Evolutionary conservation across 306 rosid genomes (phyloP).

Genomic region (Cicer pinnatifidum): DNA sequence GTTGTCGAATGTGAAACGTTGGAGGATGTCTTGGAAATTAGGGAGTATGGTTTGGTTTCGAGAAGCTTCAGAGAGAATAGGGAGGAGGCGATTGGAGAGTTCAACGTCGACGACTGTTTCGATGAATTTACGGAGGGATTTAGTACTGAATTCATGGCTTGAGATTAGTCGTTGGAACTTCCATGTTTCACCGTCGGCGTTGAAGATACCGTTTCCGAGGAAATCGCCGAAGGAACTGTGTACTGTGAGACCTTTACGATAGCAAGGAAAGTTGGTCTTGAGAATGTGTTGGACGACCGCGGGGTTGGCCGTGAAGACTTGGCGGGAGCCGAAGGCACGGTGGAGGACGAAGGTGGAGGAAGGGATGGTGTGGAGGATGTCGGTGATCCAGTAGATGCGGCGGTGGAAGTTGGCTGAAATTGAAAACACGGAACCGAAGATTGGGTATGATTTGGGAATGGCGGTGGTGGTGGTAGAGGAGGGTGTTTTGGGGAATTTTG

Average conservation of each 20-base stretch:
- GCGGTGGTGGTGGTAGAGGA: not conserved
- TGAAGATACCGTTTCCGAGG: constrained; percentile 75
- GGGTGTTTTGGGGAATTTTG: not conserved
- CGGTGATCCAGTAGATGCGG: constrained; percentile 62
- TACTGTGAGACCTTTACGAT: constrained; percentile 52
- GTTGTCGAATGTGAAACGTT: constrained; percentile 74
- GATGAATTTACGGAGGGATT: constrained; percentile 57
- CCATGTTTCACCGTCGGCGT: constrained; percentile 58
- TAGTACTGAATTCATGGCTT: constrained; percentile 64
- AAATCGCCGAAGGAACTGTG: constrained; percentile 49
- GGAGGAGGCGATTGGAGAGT: constrained; percentile 59
- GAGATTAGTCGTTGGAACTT: constrained; percentile 70
- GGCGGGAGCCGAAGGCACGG: constrained; percentile 48
- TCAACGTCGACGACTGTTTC: constrained; percentile 65
- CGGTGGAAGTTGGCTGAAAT: constrained; percentile 48
- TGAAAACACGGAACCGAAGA: constrained; percentile 57
- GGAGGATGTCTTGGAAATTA: constrained; percentile 70
- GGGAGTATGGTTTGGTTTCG: not conserved
- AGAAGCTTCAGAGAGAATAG: constrained; percentile 49
- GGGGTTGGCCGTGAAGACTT: constrained; percentile 64
- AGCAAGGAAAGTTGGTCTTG: constrained; percentile 60
- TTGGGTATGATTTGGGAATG: constrained; percentile 64
- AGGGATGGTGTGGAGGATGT: constrained; percentile 56
- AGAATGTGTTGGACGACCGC: constrained; percentile 70
- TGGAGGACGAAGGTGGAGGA: constrained; percentile 63